Conservation (phyloP, 306 rosid species). For the Pachyrhizus erosus region DNA sequence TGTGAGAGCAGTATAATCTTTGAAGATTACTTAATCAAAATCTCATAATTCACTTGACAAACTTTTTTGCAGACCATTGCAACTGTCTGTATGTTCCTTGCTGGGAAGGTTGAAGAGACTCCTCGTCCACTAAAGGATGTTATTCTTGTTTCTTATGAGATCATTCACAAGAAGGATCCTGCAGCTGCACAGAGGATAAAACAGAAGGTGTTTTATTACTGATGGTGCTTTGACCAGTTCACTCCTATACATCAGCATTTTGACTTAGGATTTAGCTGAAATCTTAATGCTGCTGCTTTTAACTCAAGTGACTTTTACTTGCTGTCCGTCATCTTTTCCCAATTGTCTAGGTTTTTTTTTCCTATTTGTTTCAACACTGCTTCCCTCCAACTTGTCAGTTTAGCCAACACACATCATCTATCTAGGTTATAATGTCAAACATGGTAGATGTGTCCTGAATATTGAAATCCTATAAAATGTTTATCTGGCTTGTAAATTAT, state of each 20-base stretch:
- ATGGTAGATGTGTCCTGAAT: constrained; percentile 35
- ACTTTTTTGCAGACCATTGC: constrained; percentile 85
- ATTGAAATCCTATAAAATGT: constrained; percentile 33
- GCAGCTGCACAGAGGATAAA: constrained; percentile 90
- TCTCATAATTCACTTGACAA: constrained; percentile 32
- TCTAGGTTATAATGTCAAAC: constrained; percentile 36
- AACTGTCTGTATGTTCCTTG: constrained; percentile 98
- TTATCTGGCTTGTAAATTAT: constrained; percentile 33
- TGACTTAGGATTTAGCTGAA: constrained; percentile 32
- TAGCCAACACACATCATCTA: constrained; percentile 20
- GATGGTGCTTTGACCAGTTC: constrained; percentile 44
- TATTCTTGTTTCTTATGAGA: constrained; percentile 92
- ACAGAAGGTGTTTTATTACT: constrained; percentile 77
- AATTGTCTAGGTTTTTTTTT: constrained; percentile 13
- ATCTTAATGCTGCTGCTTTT: constrained; percentile 33
- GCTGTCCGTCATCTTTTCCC: constrained; percentile 22
- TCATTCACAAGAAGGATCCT: constrained; percentile 92
- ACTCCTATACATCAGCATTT: constrained; percentile 36
- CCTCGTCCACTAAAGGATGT: constrained; percentile 97
- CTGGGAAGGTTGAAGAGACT: constrained; percentile 99
- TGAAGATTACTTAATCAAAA: neutral
- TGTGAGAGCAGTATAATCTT: neutral
- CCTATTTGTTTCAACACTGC: constrained; percentile 26
- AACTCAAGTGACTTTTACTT: constrained; percentile 24
- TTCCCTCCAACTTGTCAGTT: constrained; percentile 19